Evolutionary conservation across 169 alveolate genomes (phyloP).

Genomic region (Plasmodium sp.): DNA sequence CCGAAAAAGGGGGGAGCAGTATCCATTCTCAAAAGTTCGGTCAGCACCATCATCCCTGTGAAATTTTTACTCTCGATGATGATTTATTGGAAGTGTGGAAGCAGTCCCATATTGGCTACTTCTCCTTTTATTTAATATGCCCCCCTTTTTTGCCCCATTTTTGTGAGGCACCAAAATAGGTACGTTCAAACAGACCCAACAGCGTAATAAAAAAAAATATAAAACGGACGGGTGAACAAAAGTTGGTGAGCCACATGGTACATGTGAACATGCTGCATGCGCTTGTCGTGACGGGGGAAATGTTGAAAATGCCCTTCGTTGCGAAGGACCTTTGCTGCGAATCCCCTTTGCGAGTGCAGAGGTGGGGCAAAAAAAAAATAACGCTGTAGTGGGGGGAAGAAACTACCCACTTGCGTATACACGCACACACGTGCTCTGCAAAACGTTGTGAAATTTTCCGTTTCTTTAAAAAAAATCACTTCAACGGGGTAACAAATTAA

Average conservation of each 20-base stretch:
- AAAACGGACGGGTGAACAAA: background rate
- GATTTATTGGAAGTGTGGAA: background rate
- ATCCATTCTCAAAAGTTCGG: background rate
- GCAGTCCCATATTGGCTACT: background rate
- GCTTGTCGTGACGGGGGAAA: background rate
- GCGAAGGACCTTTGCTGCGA: too few species aligned
- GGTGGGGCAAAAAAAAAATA: background rate
- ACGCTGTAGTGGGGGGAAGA: background rate
- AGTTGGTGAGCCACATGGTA: background rate
- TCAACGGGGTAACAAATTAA: background rate
- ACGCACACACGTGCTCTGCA: background rate
- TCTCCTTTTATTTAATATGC: background rate
- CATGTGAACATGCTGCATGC: background rate
- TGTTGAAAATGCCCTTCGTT: too few species aligned
- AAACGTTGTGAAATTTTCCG: background rate
- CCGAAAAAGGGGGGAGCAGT: background rate
- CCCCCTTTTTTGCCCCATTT: background rate
- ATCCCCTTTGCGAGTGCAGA: background rate
- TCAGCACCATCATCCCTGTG: background rate
- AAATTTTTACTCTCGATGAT: background rate
- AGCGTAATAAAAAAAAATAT: too few species aligned
- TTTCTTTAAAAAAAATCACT: background rate
- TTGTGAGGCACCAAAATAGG: background rate
- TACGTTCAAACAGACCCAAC: background rate
- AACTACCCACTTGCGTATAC: background rate